Base-by-base conservation (phyloP, 306 rosid species). In the Elaeagnus macrophylla region DNA sequence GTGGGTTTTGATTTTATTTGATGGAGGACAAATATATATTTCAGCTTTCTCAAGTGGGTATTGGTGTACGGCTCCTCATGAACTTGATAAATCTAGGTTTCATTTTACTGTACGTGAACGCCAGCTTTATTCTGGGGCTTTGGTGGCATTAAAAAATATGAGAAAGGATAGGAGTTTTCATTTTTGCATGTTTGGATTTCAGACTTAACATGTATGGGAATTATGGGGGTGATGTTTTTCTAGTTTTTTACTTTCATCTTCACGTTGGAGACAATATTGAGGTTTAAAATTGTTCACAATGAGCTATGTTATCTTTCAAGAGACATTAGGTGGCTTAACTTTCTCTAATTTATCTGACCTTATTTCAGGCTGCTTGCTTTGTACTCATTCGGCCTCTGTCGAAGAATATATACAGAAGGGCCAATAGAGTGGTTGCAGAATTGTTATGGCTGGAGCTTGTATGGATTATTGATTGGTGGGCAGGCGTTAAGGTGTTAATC, bases 401-500 rank as follows among this genome's bases (percentile, higher is more conserved):
- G 1, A 88, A 83, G 71, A 79, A 49, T 60, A 51, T 73, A 58
- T 79, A 81, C 64, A 77, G 96, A 67, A 70, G 85, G 72, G 79
- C 84, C 73, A 88, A 84, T 71, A 71, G 96, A 72, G 61, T 69
- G 39, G 74, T 81, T 32, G 89, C 89, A 11, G 90, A 88, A 64
- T 51, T 79, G 56, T 76, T 88, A 79, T 88, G 96, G 96, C 79
- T 84, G 54, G 83, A 88, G 67, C 89, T 88, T 7, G 85, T 88
- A 9, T 88, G 94, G 94, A 66, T 88, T 18, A 62, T 83, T 39
- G 90, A 88, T 71, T 88, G 96, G 96, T 88, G 90, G 96, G 94
- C 96, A n/a, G 83, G 94, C 25, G 86, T 88, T 60, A 72, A 84
- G 96, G 96, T 88, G 49, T 57, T 53, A 7, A 48, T 54, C 36